Evolutionary conservation across 768 basidiomycete genomes (phyloP).

Genomic region (Ramaria sp.): DNA sequence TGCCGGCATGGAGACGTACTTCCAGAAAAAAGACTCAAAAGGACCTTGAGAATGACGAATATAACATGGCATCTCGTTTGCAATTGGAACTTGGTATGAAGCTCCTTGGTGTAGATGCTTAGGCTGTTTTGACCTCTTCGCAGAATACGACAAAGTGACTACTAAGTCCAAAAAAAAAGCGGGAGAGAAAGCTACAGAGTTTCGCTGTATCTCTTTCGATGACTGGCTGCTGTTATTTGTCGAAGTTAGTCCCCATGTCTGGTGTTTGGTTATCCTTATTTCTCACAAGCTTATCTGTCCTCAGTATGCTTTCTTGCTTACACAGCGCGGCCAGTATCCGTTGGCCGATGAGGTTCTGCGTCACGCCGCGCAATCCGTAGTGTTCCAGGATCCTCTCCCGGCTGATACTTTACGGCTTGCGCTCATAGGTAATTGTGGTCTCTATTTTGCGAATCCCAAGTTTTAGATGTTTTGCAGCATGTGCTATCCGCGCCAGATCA

Average conservation of each 20-base stretch:
- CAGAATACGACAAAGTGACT: slow-evolving; percentile 47
- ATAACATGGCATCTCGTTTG: slow-evolving; percentile 64
- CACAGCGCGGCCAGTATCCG: slow-evolving; percentile 48
- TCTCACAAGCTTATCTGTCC: slow-evolving; percentile 10
- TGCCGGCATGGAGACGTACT: slow-evolving; percentile 37
- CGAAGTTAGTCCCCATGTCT: slow-evolving; percentile 45
- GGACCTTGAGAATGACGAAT: slow-evolving; percentile 48
- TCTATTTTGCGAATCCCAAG: neutral
- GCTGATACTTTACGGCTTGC: slow-evolving; percentile 70
- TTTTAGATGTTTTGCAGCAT: slow-evolving; percentile 39
- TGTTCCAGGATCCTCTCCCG: slow-evolving; percentile 47
- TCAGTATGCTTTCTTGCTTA: slow-evolving; percentile 68
- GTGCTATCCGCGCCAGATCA: slow-evolving; percentile 49
- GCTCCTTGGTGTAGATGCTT: neutral
- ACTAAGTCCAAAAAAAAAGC: slow-evolving; percentile 35
- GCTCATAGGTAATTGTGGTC: slow-evolving; percentile 49
- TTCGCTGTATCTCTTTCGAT: slow-evolving; percentile 73
- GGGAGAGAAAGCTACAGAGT: slow-evolving; percentile 45
- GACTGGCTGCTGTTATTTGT: slow-evolving; percentile 81
- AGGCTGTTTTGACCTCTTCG: neutral
- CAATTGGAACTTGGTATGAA: slow-evolving; percentile 60
- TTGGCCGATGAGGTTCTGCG: slow-evolving; percentile 65
- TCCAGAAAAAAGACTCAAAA: slow-evolving; percentile 15
- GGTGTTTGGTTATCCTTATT: neutral
- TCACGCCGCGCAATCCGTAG: slow-evolving; percentile 66